A percentile compares a stretch with the other conserved stretches of the same genome.
Conservation (phyloP, 331 rosid species). For the Stylosanthes scabra region DNA sequence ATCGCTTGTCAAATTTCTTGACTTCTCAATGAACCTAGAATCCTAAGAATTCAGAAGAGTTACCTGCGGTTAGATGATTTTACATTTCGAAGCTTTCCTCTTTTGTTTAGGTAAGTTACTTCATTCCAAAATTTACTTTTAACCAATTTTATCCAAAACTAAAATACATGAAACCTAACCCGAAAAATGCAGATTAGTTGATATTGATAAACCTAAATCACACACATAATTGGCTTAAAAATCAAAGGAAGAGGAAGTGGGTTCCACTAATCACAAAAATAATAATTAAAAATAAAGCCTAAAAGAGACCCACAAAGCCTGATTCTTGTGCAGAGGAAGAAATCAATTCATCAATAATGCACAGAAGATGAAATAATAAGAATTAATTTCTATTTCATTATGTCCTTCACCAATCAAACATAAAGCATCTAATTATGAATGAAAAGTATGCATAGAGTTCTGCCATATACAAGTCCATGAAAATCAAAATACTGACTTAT, state of each 20-base stretch:
- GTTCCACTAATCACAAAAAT: not conserved
- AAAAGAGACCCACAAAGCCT: not conserved
- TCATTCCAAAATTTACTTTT: not conserved
- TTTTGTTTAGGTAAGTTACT: not conserved
- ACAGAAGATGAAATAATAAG: not conserved
- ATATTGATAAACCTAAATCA: not conserved
- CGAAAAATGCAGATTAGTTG: not conserved
- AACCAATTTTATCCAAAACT: not conserved
- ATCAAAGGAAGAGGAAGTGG: not conserved
- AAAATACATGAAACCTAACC: not conserved
- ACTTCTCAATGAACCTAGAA: not conserved
- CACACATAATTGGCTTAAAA: not conserved
- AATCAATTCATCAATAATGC: not conserved
- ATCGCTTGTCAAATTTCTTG: not conserved
- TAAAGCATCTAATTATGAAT: not conserved
- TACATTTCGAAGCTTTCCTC: not conserved
- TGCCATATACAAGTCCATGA: not conserved
- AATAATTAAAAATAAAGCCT: not conserved
- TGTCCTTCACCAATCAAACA: constrained; percentile 1
- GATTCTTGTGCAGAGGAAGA: not conserved
- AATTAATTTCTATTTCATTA: not conserved
- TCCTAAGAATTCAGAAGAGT: not conserved
- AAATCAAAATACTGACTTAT: not conserved
- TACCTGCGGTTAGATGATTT: not conserved
- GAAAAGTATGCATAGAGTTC: not conserved